These are phyloP conservation scores for Mentha longifolia DNA, from an alignment of 257 asterid genomes.

Conservation along the genomic window DNA sequence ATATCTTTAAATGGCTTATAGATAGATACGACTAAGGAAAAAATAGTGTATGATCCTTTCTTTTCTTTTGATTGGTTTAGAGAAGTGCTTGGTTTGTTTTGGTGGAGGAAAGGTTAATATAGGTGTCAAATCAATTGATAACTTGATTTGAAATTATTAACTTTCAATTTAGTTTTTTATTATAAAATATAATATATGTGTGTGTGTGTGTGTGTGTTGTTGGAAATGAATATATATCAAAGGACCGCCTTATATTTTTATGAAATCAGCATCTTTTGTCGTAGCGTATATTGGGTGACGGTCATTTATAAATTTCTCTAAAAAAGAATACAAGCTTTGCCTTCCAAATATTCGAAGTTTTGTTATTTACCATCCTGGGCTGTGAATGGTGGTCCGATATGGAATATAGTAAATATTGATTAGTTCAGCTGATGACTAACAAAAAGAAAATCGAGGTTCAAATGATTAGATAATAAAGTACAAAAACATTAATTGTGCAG, in stretches of 20 bases:
- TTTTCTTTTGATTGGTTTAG: neutral
- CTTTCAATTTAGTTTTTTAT: neutral
- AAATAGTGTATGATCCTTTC: neutral
- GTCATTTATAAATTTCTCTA: neutral
- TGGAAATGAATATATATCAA: neutral
- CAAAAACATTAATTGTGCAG: neutral
- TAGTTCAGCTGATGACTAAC: neutral
- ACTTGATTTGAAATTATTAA: neutral
- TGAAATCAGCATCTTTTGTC: neutral
- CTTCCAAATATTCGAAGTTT: neutral
- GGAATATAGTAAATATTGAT: neutral
- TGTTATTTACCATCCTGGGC: neutral
- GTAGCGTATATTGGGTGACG: neutral
- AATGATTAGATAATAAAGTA: neutral
- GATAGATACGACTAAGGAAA: constrained; percentile 8
- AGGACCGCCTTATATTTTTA: neutral
- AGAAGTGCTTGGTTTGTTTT: neutral
- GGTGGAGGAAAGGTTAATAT: neutral
- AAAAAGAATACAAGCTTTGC: neutral
- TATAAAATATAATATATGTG: neutral
- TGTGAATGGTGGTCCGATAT: neutral
- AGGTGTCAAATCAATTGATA: neutral
- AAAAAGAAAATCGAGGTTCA: neutral
- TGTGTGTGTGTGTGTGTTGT: neutral
- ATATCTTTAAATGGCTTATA: constrained; percentile 15